phyloP scores from a whole-genome alignment of 208 protist genomes.

The Trichomonas vaginalis region DNA sequence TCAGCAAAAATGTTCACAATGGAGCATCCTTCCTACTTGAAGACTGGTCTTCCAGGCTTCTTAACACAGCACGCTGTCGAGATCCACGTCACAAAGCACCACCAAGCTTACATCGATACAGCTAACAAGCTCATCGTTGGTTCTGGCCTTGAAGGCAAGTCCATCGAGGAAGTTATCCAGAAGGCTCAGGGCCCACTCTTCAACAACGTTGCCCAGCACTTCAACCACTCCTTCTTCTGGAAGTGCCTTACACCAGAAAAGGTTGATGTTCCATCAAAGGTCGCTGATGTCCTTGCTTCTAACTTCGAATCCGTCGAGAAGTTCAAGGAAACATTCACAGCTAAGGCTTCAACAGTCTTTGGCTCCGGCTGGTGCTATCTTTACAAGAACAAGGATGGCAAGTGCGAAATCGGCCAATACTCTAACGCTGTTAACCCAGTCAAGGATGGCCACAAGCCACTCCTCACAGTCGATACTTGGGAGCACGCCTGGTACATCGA shows the following conservation, averaged over 20 bases:
- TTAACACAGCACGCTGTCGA: neutral
- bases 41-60: neutral
- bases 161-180: neutral
- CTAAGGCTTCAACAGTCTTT: neutral
- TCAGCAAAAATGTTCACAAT: neutral
- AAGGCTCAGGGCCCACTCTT: neutral
- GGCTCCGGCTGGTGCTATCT: neutral
- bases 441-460: neutral
- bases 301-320: neutral
- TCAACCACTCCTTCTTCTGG: neutral
- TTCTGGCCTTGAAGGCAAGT: neutral
- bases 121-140: neutral
- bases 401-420: neutral
- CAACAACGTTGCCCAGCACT: neutral
- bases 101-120: neutral
- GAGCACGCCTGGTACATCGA: conserved; percentile 19
- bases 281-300: neutral
- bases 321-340: neutral
- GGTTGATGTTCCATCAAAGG: neutral
- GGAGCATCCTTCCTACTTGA: neutral
- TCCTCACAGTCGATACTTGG: neutral
- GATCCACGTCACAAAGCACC: conserved; percentile 5
- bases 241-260: neutral
- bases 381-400: neutral
- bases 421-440: neutral